Conservation (phyloP, 2,329 filamentous ascomycete genomes). For the Epichloe brachyelytri region DNA sequence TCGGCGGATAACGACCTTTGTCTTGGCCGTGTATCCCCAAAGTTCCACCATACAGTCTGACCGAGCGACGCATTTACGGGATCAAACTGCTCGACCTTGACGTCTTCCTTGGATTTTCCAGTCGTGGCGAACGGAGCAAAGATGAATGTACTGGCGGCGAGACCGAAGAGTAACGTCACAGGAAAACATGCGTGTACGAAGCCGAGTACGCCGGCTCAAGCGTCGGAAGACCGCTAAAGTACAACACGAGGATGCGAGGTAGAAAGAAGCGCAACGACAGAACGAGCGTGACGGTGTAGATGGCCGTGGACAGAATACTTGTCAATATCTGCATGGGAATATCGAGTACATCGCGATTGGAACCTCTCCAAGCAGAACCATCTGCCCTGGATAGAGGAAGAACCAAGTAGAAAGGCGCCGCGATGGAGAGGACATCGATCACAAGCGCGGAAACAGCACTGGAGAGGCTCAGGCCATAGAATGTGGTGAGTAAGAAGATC, state of each 20-base stretch:
- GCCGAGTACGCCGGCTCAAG: conserved; percentile 55
- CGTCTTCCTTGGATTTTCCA: conserved; percentile 34
- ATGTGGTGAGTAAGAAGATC: conserved; percentile 63
- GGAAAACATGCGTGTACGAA: conserved; percentile 47
- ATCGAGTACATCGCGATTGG: conserved; percentile 56
- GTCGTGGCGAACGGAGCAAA: conserved; percentile 55
- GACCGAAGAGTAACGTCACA: conserved; percentile 45
- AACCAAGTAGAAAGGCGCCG: conserved; percentile 62
- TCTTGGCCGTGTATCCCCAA: conserved; percentile 53
- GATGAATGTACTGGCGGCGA: conserved; percentile 62
- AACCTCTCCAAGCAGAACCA: conserved; percentile 36
- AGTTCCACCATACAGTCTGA: conserved; percentile 59
- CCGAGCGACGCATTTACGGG: conserved; percentile 50
- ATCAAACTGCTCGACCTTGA: conserved; percentile 42
- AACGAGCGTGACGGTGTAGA: conserved; percentile 65
- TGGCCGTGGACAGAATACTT: conserved; percentile 52
- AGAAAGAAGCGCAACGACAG: conserved; percentile 57
- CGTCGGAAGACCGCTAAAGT: conserved; percentile 61
- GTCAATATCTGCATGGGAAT: conserved; percentile 49
- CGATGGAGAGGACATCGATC: conserved; percentile 57
- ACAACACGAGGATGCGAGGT: conserved; percentile 55
- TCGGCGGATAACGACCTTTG: conserved; percentile 50
- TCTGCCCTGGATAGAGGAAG: conserved; percentile 55
- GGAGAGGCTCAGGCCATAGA: conserved; percentile 56
- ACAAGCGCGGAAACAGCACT: conserved; percentile 48